A percentile compares a stretch with the other conserved stretches of the same genome.
These are phyloP conservation scores for Colletotrichum ledebouriae DNA, from an alignment of 2,329 filamentous ascomycete species.

Conservation along the genomic window DNA sequence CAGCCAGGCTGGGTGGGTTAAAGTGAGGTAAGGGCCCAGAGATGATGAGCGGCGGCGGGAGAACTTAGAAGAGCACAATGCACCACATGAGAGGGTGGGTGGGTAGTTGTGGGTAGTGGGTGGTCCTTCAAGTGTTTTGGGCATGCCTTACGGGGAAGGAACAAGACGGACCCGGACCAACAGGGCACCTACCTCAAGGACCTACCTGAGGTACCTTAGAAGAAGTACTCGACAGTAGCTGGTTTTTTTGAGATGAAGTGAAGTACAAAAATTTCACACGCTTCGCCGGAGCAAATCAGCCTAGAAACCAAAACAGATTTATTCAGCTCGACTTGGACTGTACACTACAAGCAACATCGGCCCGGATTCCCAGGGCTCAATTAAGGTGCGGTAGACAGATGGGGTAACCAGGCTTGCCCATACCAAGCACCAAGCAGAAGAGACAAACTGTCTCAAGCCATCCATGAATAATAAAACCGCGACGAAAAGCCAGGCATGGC, in stretches of 20 bases:
- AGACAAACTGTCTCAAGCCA: conserved; percentile 35
- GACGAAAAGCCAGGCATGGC: conserved; percentile 15
- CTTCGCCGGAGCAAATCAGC: conserved; percentile 1
- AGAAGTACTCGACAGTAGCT: too few relatives aligned
- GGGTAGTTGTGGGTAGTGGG: conserved; percentile 2
- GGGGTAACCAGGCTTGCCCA: conserved; percentile 36
- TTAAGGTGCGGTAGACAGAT: conserved; percentile 34
- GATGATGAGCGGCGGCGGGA: conserved; percentile 21
- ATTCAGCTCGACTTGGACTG: not conserved
- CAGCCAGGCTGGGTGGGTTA: conserved; percentile 19
- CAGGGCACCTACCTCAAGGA: not conserved
- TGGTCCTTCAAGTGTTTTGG: too few relatives aligned
- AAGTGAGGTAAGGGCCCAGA: conserved; percentile 29
- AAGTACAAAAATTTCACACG: too few relatives aligned
- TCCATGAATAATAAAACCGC: conserved; percentile 19
- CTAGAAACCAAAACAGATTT: conserved; percentile 1
- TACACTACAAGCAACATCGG: not conserved
- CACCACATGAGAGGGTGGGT: conserved; percentile 3
- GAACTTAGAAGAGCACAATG: conserved; percentile 8
- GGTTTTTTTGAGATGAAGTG: too few relatives aligned
- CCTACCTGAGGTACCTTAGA: too few relatives aligned
- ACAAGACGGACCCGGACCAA: conserved; percentile 1
- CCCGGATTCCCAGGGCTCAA: conserved; percentile 30
- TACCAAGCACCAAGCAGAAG: conserved; percentile 32
- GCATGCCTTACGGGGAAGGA: conserved; percentile 18